These are phyloP conservation scores for Cladosporium sphaerospermum DNA, from an alignment of 2,329 filamentous ascomycete genomes.

Conservation along the genomic window DNA sequence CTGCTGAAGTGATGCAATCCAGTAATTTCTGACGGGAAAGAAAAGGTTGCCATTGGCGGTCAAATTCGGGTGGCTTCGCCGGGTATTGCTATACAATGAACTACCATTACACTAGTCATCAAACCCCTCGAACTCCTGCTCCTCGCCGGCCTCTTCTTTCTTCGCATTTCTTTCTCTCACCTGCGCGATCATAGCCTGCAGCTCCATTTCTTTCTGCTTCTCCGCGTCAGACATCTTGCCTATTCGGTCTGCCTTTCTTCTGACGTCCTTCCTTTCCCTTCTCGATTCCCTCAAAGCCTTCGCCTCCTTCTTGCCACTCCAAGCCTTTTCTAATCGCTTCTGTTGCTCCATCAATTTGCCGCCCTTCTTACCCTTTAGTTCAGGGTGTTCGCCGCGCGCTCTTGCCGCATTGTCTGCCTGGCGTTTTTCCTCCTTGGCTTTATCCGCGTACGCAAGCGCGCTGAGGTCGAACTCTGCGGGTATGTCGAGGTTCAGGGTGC, in stretches of 20 bases:
- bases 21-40: too few relatives aligned
- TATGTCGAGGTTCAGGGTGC: conserved; percentile 34
- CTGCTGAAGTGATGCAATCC: too few relatives aligned
- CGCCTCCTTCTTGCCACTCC: conserved; percentile 24
- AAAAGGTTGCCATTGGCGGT: too few relatives aligned
- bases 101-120: conserved; percentile 1
- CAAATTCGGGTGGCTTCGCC: too few relatives aligned
- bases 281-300: conserved; percentile 12
- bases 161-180: conserved; percentile 12
- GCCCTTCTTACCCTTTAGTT: conserved; percentile 23
- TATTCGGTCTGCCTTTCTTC: conserved; percentile 13
- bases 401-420: conserved; percentile 29
- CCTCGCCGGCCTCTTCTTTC: conserved; percentile 7
- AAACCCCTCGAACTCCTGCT: conserved; percentile 12
- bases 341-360: conserved; percentile 23
- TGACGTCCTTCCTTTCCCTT: conserved; percentile 13
- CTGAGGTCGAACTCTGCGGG: conserved; percentile 31
- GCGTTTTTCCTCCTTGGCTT: conserved; percentile 37
- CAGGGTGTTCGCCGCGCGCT: conserved; percentile 22
- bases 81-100: too few relatives aligned
- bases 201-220: conserved; percentile 16
- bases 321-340: conserved; percentile 30
- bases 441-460: conserved; percentile 40
- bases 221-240: conserved; percentile 16
- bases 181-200: conserved; percentile 11